Base-by-base conservation (phyloP, 179 eudicot species). In the Beta lomatogona region DNA sequence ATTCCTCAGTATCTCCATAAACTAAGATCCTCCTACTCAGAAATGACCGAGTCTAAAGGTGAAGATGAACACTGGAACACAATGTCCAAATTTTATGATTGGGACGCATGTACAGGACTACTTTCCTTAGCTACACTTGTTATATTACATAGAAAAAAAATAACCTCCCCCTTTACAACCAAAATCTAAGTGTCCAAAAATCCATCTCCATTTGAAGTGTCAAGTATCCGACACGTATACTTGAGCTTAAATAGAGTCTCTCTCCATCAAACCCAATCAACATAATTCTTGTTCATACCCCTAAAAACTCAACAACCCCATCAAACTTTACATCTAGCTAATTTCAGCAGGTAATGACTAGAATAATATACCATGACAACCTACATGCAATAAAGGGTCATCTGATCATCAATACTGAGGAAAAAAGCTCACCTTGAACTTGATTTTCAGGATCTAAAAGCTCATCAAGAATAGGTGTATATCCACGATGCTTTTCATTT, bases 381-480 rank as follows among this genome's bases (percentile, higher is more conserved):
- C 18, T 28, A 13, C 7, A 54, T 25, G 12, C 13, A 57, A 7
- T n/a, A 74, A 74, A 57, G 52, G 52, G 31, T 74, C 22, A 79
- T 82, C 72, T 36, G 41, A 36, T 36, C 41, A 36, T 36, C 66
- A 78, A 61, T 68, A 12, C 36, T 12, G 36, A 76, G 31, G 10
- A 52, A 61, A 60, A 44, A 60, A 25, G 54, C 83, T 86, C 79
- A 95, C 99, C 98, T 71, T 93, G 81, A 31, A 86, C 83, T 84
- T 95, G 98, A 88, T 91, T 86, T 65, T 46, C 93, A 78, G 94
- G 95, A 89, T 95, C 99, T 85, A 94, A 87, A 84, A 66, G 84
- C 81, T 94, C 98, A 87, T 95, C 98, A 22, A 92, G 84, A 78
- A 90, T 19, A 68, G 99, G 99, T 18, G 99, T 92, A 85, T 95